A percentile compares a stretch with the other conserved stretches of the same genome.
Evolutionary conservation across 164 flowering plant genomes (phyloP).

Genomic region (Dillenia turbinata): DNA sequence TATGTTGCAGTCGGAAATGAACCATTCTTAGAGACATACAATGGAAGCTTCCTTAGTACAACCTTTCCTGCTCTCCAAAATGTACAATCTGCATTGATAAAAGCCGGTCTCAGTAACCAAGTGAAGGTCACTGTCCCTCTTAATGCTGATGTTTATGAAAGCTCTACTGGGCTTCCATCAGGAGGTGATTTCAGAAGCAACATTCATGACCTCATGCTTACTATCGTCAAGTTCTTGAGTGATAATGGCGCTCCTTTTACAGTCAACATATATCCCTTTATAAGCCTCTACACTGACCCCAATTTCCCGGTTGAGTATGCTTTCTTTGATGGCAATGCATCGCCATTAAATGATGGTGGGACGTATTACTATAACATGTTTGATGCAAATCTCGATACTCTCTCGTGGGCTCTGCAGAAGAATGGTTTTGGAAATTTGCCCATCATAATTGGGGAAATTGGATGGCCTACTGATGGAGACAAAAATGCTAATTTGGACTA

Average conservation of each 20-base stretch:
- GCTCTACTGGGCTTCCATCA: constrained; percentile 46
- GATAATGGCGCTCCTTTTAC: constrained; percentile 71
- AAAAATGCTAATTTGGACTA: constrained; percentile 53
- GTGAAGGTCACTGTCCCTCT: constrained; percentile 75
- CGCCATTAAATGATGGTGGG: constrained; percentile 53
- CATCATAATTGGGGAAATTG: constrained; percentile 83
- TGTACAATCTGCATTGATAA: constrained; percentile 69
- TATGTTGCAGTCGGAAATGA: constrained; percentile 96
- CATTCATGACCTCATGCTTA: constrained; percentile 63
- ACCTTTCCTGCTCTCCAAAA: constrained; percentile 86
- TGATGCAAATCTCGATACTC: constrained; percentile 87
- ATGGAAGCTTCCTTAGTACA: constrained; percentile 59
- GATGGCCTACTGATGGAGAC: constrained; percentile 97
- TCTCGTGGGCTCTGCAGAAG: constrained; percentile 70
- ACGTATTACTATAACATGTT: constrained; percentile 64
- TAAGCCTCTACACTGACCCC: constrained; percentile 68
- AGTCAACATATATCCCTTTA: constrained; percentile 86
- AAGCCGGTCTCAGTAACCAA: constrained; percentile 58
- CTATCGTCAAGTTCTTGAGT: constrained; percentile 64
- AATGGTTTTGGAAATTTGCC: constrained; percentile 70
- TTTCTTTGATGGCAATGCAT: constrained; percentile 65
- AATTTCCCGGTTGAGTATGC: constrained; percentile 86
- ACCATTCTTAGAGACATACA: constrained; percentile 73
- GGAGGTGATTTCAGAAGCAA: constrained; percentile 84
- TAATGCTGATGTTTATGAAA: constrained; percentile 77